Evolutionary conservation across 805 yeast genomes (phyloP).

Genomic region (Wickerhamiella cacticola): DNA sequence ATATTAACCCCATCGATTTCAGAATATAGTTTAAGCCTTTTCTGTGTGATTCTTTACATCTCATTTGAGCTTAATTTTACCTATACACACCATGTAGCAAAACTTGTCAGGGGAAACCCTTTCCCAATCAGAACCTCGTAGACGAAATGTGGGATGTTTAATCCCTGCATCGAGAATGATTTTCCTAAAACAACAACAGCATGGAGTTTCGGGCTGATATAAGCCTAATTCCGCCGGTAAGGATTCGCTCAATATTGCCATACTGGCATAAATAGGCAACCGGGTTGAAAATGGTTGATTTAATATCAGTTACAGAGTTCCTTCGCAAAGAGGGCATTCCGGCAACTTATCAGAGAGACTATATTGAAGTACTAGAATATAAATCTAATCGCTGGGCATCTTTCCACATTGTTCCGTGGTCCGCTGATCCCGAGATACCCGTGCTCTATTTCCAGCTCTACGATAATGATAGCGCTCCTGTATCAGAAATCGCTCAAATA

Average conservation of each 20-base stretch:
- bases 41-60: no score
- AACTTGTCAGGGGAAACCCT: neutral
- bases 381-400: neutral
- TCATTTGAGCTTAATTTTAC: no score
- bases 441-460: slow-evolving; percentile 22
- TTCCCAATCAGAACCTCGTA: neutral
- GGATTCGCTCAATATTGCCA: neutral
- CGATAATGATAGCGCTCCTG: neutral
- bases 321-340: neutral
- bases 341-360: neutral
- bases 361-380: neutral
- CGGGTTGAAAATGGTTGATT: neutral
- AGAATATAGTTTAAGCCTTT: no score
- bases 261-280: neutral
- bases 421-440: slow-evolving; percentile 25
- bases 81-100: neutral
- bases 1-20: no score
- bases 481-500: neutral
- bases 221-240: neutral
- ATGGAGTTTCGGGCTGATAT: neutral
- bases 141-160: neutral
- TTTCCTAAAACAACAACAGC: neutral
- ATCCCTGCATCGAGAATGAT: neutral
- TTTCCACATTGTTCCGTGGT: slow-evolving; percentile 22
- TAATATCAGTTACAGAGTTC: neutral